These are phyloP conservation scores for Yarrowia osloensis DNA, from an alignment of 805 yeast genomes.

Conservation along the genomic window DNA sequence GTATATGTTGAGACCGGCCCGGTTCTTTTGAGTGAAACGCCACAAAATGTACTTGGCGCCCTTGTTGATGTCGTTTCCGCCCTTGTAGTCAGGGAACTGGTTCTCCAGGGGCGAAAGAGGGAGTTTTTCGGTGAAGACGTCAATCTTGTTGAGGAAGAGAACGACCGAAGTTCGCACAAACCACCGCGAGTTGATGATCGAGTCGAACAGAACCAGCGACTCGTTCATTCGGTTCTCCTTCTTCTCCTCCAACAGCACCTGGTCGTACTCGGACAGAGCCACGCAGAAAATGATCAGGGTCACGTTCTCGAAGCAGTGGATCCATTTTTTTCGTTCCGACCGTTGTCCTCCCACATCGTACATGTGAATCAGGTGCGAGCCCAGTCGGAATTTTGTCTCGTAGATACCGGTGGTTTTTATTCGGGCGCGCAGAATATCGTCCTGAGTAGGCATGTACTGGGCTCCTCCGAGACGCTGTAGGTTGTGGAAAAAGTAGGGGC, in stretches of 20 bases:
- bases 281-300: slow-evolving; percentile 88
- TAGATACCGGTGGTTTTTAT: slow-evolving; percentile 91
- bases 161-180: slow-evolving; percentile 84
- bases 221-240: slow-evolving; percentile 73
- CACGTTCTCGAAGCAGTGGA: slow-evolving; percentile 92
- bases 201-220: slow-evolving; percentile 80
- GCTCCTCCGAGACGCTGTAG: slow-evolving; percentile 60
- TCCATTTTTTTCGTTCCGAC: slow-evolving; percentile 95
- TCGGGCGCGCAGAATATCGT: slow-evolving; percentile 82
- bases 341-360: slow-evolving; percentile 96
- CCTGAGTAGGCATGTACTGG: slow-evolving; percentile 68
- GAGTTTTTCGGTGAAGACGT: slow-evolving; percentile 82
- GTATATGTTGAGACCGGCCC: slow-evolving; percentile 76
- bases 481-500: slow-evolving; percentile 66
- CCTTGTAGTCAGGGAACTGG: slow-evolving; percentile 86
- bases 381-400: slow-evolving; percentile 77
- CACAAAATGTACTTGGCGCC: slow-evolving; percentile 90
- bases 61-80: slow-evolving; percentile 84
- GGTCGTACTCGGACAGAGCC: slow-evolving; percentile 89
- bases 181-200: slow-evolving; percentile 92
- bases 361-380: slow-evolving; percentile 62
- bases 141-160: slow-evolving; percentile 84
- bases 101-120: slow-evolving; percentile 77
- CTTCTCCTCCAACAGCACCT: slow-evolving; percentile 73
- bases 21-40: slow-evolving; percentile 83